phyloP scores from a whole-genome alignment of 2,329 filamentous ascomycete species.

The Sporothrix pallida region DNA sequence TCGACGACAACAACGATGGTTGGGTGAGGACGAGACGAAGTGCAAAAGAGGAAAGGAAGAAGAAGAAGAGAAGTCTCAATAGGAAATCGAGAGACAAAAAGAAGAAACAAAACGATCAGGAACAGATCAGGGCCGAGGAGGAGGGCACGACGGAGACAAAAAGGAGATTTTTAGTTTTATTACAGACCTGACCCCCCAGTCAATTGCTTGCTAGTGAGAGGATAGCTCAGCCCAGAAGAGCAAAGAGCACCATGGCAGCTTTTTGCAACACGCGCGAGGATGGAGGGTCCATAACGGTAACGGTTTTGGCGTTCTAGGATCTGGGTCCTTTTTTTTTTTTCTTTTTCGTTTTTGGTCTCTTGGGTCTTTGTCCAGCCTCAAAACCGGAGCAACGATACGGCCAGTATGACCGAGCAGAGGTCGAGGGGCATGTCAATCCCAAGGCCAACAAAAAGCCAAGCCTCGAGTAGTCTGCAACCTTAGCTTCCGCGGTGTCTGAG shows the following conservation, averaged over 20 bases:
- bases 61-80: neutral
- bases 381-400: neutral
- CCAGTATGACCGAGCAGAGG: conserved; percentile 4
- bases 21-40: neutral
- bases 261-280: neutral
- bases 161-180: conserved; percentile 19
- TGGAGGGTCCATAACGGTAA: neutral
- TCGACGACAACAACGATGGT: conserved; percentile 2
- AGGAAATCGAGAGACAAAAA: neutral
- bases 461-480: conserved; percentile 12
- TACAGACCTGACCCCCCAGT: neutral
- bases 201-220: conserved; percentile 1
- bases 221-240: neutral
- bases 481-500: neutral
- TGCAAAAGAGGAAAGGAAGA: neutral
- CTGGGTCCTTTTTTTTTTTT: neutral
- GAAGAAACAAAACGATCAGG: conserved; percentile 14
- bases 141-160: conserved; percentile 11
- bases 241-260: no score
- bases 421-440: neutral
- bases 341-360: no score
- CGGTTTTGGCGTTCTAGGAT: neutral
- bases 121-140: neutral
- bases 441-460: conserved; percentile 1
- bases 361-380: conserved; percentile 18